Evolutionary conservation across 2,329 filamentous ascomycete species (phyloP), one percentile per base, ranked within the genome.

Genomic region (Sphaerostilbella broomeana): DNA sequence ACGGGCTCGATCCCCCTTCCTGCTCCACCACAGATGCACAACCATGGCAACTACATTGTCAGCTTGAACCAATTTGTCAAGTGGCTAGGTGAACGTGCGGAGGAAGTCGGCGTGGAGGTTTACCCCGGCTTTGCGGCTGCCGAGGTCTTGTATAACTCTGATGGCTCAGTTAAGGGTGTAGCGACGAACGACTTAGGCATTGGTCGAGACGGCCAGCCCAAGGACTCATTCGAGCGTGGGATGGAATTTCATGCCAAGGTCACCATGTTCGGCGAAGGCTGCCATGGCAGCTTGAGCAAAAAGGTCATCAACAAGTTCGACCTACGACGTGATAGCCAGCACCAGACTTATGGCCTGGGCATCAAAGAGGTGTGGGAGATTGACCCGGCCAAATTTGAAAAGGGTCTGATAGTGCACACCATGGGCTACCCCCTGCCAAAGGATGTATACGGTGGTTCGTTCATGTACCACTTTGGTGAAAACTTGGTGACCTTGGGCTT

Each of bases 401-500:
- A 84, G 56, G 92, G 92, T 38, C 71, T 90, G 50, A 77, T 97
- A 31, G 77, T 81, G 4, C 92, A 98, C 67, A 85, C 87, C 4
- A 79, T 98, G 81, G 92, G 92, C 15, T 97, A 94, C 56, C 92
- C 92, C 15, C 67, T 98, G 30, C 78, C 87, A 12, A 78, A 73
- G 52, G 84, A 97, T 58, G 92, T 89, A 7, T 98, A 98, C 59
- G 92, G 92, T 50, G 92, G 92, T 49, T 88, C 86, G n/a, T 98
- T 88, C 81, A 89, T 98, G 86, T 98, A 98, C 58, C 92, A 98
- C 63, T 98, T 97, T 62, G 92, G 89, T 25, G 90, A 98, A 53
- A 98, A 97, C 63, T 76, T 97, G 53, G 90, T 98, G 44, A 88
- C 81, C 50, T 73, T 98, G 40, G 92, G 92, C 17, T 72, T 97